These are phyloP conservation scores for Fusarium compactum DNA, from an alignment of 2,329 filamentous ascomycete genomes.

Conservation along the genomic window DNA sequence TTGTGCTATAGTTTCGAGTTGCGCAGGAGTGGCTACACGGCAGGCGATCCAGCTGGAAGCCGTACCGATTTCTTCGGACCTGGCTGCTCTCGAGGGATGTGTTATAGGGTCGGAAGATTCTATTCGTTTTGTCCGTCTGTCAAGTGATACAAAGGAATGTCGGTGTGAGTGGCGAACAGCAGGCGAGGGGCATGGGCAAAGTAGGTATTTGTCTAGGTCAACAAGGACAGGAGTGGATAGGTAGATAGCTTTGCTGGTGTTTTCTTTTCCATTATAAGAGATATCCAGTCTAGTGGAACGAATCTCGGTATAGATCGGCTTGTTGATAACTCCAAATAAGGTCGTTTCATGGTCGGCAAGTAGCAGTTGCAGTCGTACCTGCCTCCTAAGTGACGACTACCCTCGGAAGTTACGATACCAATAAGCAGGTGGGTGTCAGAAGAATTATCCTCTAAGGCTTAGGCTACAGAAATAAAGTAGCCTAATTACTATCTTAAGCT, in stretches of 20 bases:
- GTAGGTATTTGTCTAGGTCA: background rate
- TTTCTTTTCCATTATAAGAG: background rate
- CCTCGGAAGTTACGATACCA: slow-evolving; percentile 22
- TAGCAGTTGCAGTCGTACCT: slow-evolving; percentile 11
- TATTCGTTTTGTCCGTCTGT: background rate
- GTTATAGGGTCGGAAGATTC: background rate
- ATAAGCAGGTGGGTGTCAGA: too few species aligned
- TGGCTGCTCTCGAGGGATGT: background rate
- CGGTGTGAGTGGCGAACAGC: slow-evolving; percentile 7
- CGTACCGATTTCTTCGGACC: background rate
- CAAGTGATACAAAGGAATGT: slow-evolving; percentile 20
- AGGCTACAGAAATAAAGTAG: too few species aligned
- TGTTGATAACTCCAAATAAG: background rate
- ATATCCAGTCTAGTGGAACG: background rate
- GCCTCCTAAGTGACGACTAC: background rate
- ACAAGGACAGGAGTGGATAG: slow-evolving; percentile 4
- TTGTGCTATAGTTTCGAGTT: background rate
- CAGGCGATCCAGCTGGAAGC: slow-evolving; percentile 14
- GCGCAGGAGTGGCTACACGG: slow-evolving; percentile 4
- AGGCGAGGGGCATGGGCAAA: background rate
- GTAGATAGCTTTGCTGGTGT: background rate
- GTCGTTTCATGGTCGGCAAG: slow-evolving; percentile 1
- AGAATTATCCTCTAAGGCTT: too few species aligned
- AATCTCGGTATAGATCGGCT: background rate
- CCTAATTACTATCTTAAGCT: too few species aligned